Base-by-base conservation (phyloP, 1,139 yeast species). In the Debaryomyces sp. region DNA sequence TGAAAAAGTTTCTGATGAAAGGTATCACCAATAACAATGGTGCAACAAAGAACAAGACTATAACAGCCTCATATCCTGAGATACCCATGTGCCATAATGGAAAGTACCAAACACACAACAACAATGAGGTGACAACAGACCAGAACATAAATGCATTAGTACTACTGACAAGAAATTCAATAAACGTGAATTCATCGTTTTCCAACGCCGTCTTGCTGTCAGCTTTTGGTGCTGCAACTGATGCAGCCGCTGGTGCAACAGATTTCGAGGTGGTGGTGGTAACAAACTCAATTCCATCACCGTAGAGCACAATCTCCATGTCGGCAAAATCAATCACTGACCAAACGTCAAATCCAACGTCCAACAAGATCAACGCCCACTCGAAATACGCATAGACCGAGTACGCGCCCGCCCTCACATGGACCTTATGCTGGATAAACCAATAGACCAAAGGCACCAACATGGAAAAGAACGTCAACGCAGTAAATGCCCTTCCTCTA, bases 11-110 rank as follows among this genome's bases (percentile, higher is more conserved):
- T 47, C 80, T 73, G 12, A 88, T 41, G n/a, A 76, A 73, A 3
- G 89, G 82, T 13, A 87, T 57, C 4, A 68, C 63, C 37, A 90
- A 70, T 2, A 90, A 41, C 13, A 86, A 52, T 5, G 92, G 87
- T 1, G 86, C 79, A 29, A 82, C 53, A 39, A 87, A 74, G 23
- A 84, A 71, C 4, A 84, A 63, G 10, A 67, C 53, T 43, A 90
- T 75, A 2, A 84, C 80, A 0, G 88, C 87, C 67, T 94, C 99
- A 64, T 88, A 91, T 4, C 99, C 99, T 2, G 96, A 87, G 49
- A 94, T 86, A 7, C 98, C 98, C 98, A 94, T 91, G 63, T 87
- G 82, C 99, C 99, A 94, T 53, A 94, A 76, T 15, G 99, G 99
- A 76, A 94, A 94, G 71, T 89, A 90, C 99, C 99, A 94, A 44